Base-by-base conservation (phyloP, 2,329 filamentous ascomycete species). In the Botrytis fragariae region DNA sequence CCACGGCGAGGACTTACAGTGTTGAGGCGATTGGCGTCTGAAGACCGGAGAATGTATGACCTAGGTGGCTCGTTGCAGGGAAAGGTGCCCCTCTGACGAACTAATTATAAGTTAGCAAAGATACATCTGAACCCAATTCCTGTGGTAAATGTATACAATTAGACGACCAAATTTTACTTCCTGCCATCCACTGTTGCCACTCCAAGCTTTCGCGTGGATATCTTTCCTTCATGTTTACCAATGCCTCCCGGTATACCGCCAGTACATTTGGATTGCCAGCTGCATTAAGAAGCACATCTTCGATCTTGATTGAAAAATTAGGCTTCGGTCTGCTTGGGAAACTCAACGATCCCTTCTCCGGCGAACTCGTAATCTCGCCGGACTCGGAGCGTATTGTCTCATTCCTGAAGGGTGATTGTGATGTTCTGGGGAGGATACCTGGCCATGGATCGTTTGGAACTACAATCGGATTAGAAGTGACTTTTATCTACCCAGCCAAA, bases 111-210 rank as follows among this genome's bases (percentile, higher is more conserved):
- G 8, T 72, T 57, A 71, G 61, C 51, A 14, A 9, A 22, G n/a
- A 12, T 9, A 25, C 12, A 12, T n/a, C 8, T n/a, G 35, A 42
- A 10, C 7, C 7, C 44, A n/a, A n/a, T 48, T 3, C 1, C 9
- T 1, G n/a, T 22, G 7, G 42, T 35, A 20, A 35, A 18, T 63
- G 62, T 65, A 18, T 74, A 76, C 75, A 71, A 25, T 69, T 72
- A 25, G 63, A 42, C 4, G n/a, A 4, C 75, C 75, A 76, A 7
- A 75, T 57, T 51, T 73, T 35, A 29, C n/a, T 70, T 54, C 73
- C 62, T 18, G 68, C 69, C 45, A 69, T 65, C 75, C 75, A 76
- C 18, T 71, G 48, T 22, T 71, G 64, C 74, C 74, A 73, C 20
- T 74, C 57, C 14, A 45, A 14, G 32, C 61, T 60, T 64, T 74